These are phyloP conservation scores for Oryza meyeriana DNA, from an alignment of 176 grass and related monocot genomes.

Conservation along the genomic window DNA sequence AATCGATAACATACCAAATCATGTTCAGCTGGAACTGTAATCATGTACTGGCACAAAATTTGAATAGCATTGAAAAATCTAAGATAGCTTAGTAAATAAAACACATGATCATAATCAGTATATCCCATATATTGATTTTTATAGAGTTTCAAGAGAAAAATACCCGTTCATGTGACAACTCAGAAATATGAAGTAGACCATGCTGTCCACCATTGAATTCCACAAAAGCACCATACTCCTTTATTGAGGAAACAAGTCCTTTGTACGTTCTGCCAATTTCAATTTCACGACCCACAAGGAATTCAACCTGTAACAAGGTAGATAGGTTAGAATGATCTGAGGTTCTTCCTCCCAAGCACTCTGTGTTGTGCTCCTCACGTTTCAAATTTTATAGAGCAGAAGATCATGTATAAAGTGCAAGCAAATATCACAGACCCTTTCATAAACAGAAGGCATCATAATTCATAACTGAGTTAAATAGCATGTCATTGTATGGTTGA, in stretches of 20 bases:
- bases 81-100: not conserved
- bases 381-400: not conserved
- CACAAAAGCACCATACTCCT: conserved; percentile 98
- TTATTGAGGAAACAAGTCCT: conserved; percentile 79
- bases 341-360: conserved; percentile 7
- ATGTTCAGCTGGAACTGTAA: not conserved
- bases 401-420: not conserved
- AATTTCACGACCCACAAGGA: conserved; percentile 87
- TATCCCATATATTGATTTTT: conserved; percentile 15
- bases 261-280: conserved; percentile 81
- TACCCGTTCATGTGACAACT: conserved; percentile 91
- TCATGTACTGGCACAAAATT: not conserved
- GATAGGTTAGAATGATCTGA: not conserved
- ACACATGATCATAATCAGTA: not conserved
- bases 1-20: not conserved
- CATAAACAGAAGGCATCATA: conserved; percentile 8
- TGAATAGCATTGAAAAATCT: not conserved
- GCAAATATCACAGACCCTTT: not conserved
- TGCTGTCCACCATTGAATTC: conserved; percentile 98
- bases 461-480: conserved; percentile 14
- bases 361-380: not conserved
- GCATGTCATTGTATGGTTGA: conserved; percentile 6
- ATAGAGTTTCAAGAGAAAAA: conserved; percentile 33
- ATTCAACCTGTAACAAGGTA: conserved; percentile 56
- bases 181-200: conserved; percentile 96